Base-by-base conservation (phyloP, 225 moss, liverwort and hornwort genomes). In the Climacium dendroides region DNA sequence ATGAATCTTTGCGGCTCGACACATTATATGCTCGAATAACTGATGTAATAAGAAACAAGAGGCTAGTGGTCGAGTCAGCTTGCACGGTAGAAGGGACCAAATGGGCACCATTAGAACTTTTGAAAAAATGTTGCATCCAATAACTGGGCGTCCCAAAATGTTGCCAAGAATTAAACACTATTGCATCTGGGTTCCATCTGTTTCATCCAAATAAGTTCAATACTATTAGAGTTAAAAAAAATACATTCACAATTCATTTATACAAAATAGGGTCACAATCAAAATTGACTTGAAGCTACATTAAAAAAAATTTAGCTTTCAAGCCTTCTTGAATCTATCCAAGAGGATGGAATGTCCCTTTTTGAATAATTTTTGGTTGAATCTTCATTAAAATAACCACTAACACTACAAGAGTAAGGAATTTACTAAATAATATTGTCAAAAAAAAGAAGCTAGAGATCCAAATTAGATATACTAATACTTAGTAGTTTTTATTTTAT, bases 111-210 rank as follows among this genome's bases (percentile, higher is more conserved):
- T 91, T 96, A 17, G 98, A 98, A 55, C 88, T 81, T 84, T 95
- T 97, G 48, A 98, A 98, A 73, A 98, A 86, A 29, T 84, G 92
- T 69, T 98, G 98, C 69, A 97, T 94, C 97, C 97, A 98, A 35
- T 96, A 98, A 83, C 98, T 96, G 6, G 98, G 98, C 1, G 98
- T 98, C 43, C 98, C 98, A 86, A 95, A 98, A 55, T 93, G 89
- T 87, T 91, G 92, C 94, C 95, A 96, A 13, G 96, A 91, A 67
- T 98, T 93, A 88, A 97, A 97, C 11, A 98, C 97, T 80, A 98
- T 98, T n/a, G 98, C 97, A 87, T 97, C 96, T 0, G 98, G 98
- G 60, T 95, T 97, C 98, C 98, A 98, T 78, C 96, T 98, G 80
- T 53, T 60, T 19, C 60, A 48, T 35, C 5, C 61, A 10, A 60